Percentiles rank a stretch among this genome's conserved stretches.
phyloP scores from a whole-genome alignment of 768 basidiomycete genomes.

The Suillus subaureus region DNA sequence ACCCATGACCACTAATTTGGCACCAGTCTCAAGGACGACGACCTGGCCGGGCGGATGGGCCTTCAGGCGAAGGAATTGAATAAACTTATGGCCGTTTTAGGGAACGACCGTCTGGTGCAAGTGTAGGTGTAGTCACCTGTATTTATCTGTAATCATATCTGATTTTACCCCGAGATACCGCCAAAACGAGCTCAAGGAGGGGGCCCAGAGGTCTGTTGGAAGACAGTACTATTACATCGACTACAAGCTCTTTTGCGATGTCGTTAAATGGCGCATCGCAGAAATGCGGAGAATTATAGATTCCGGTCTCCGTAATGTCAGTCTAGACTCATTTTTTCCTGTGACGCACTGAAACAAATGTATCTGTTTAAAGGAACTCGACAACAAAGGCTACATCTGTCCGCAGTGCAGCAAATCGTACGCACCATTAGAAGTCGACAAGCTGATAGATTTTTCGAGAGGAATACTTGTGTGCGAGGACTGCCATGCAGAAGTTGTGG shows the following conservation, averaged over 20 bases:
- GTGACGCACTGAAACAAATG: neutral
- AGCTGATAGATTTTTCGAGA: slow-evolving; percentile 70
- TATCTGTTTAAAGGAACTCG: slow-evolving; percentile 69
- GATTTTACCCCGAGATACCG: slow-evolving; percentile 53
- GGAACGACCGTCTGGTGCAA: slow-evolving; percentile 76
- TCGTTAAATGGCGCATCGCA: slow-evolving; percentile 96
- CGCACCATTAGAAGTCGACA: slow-evolving; percentile 82
- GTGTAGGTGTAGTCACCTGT: slow-evolving; percentile 51
- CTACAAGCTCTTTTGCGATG: slow-evolving; percentile 93
- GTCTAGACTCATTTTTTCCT: slow-evolving; percentile 25
- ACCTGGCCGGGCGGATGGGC: slow-evolving; percentile 88
- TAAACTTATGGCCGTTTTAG: slow-evolving; percentile 82
- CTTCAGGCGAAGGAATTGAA: slow-evolving; percentile 88
- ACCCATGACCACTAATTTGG: slow-evolving; percentile 1
- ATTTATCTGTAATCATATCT: slow-evolving; percentile 4
- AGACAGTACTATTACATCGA: slow-evolving; percentile 97
- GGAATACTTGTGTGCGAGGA: slow-evolving; percentile 83
- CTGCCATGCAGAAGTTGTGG: slow-evolving; percentile 82
- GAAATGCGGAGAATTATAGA: slow-evolving; percentile 92
- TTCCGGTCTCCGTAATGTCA: slow-evolving; percentile 83
- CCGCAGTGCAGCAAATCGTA: slow-evolving; percentile 85
- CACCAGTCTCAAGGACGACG: slow-evolving; percentile 87
- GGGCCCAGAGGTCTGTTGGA: slow-evolving; percentile 82
- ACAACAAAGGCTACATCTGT: slow-evolving; percentile 97
- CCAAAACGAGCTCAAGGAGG: slow-evolving; percentile 90